These are phyloP conservation scores for Nitzschia sp. DNA, from an alignment of 108 stramenopile genomes.

Conservation along the genomic window DNA sequence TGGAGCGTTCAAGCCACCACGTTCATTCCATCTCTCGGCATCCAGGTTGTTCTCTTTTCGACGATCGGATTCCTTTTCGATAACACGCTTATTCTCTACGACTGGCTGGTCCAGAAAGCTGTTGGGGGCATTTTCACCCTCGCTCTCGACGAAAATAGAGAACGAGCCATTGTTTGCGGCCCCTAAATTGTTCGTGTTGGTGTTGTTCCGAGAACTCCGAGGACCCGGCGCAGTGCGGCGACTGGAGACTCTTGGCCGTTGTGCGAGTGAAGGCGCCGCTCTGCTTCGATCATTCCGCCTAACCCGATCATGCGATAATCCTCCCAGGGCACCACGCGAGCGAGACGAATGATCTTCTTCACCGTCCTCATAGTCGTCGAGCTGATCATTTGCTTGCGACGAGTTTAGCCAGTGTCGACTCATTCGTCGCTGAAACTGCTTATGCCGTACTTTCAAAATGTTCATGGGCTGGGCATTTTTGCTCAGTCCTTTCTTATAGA, in stretches of 20 bases:
- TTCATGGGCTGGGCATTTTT: conserved; percentile 71
- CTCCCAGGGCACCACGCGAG: conserved; percentile 49
- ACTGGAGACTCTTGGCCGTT: not conserved
- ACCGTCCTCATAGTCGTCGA: conserved; percentile 44
- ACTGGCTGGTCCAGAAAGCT: conserved; percentile 3
- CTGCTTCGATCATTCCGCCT: conserved; percentile 48
- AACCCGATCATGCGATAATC: conserved; percentile 43
- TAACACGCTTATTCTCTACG: conserved; percentile 24
- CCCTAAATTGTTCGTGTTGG: conserved; percentile 3
- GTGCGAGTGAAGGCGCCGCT: conserved; percentile 2
- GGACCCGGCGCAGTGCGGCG: not conserved
- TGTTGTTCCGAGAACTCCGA: not conserved
- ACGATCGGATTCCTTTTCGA: conserved; percentile 61
- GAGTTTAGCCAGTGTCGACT: conserved; percentile 76
- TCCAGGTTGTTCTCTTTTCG: conserved; percentile 69
- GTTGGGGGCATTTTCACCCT: conserved; percentile 31
- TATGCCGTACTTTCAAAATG: conserved; percentile 65
- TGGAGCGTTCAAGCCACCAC: conserved; percentile 51
- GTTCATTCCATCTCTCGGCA: conserved; percentile 79
- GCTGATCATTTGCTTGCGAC: conserved; percentile 36
- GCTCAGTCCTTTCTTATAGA: conserved; percentile 63
- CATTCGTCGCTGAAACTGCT: conserved; percentile 85
- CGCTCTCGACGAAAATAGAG: conserved; percentile 59
- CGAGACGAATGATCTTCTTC: not conserved
- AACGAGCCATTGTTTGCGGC: conserved; percentile 34